Evolutionary conservation across 768 basidiomycete genomes (phyloP).

Genomic region (Tephrocybe rancida): DNA sequence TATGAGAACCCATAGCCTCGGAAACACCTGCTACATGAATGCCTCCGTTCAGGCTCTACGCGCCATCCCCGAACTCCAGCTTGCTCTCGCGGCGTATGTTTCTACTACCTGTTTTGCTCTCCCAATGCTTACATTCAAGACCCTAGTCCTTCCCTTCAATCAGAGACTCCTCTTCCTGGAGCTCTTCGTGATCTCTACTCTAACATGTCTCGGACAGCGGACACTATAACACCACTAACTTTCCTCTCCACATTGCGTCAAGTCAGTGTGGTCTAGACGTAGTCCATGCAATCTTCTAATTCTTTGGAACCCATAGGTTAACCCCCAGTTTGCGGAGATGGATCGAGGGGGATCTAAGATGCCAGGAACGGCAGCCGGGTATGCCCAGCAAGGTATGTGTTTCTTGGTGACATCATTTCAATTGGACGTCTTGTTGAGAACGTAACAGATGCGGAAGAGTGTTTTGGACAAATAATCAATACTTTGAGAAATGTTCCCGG

Average conservation of each 20-base stretch:
- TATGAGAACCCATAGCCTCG: constrained; percentile 47
- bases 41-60: constrained; percentile 93
- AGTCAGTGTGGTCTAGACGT: constrained; percentile 22
- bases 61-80: constrained; percentile 86
- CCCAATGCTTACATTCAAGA: neutral
- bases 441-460: constrained; percentile 89
- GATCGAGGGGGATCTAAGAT: constrained; percentile 43
- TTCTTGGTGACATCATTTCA: constrained; percentile 25
- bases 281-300: neutral
- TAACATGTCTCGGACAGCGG: constrained; percentile 75
- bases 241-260: constrained; percentile 76
- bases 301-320: constrained; percentile 37
- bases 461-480: constrained; percentile 76
- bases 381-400: constrained; percentile 75
- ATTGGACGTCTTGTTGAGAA: neutral
- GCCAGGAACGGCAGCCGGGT: constrained; percentile 42
- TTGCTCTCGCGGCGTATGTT: constrained; percentile 62
- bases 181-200: constrained; percentile 70
- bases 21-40: constrained; percentile 99
- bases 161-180: constrained; percentile 45
- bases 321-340: constrained; percentile 90
- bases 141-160: constrained; percentile 37
- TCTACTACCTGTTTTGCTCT: neutral
- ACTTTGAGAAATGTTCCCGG: constrained; percentile 74
- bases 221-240: constrained; percentile 65